Evolutionary conservation across 495 filamentous ascomycete genomes (phyloP).

Genomic region (Evernia prunastri): DNA sequence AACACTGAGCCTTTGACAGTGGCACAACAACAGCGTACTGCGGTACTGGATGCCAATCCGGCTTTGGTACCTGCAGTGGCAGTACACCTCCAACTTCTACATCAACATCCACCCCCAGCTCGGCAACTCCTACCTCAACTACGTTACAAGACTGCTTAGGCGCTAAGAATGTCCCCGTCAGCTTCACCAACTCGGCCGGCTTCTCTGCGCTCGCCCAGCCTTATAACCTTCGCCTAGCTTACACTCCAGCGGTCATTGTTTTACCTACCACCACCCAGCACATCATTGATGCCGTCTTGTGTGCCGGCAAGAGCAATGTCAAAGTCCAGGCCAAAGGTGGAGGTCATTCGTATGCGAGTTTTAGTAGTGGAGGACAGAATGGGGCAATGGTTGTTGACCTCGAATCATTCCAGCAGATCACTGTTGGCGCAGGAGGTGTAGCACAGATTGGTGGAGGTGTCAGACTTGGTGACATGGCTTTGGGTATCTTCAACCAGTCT

Average conservation of each 20-base stretch:
- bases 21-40: constrained; percentile 26
- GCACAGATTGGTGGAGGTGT: constrained; percentile 63
- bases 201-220: constrained; percentile 23
- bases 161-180: constrained; percentile 18
- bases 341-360: constrained; percentile 41
- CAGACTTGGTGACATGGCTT: constrained; percentile 53
- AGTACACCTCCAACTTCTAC: constrained; percentile 7
- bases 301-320: constrained; percentile 45
- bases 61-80: constrained; percentile 24
- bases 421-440: constrained; percentile 48
- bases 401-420: constrained; percentile 44
- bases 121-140: constrained; percentile 1
- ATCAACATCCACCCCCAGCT: constrained; percentile 11
- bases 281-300: constrained; percentile 53
- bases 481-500: constrained; percentile 52
- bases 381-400: constrained; percentile 43
- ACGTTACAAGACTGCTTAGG: constrained; percentile 19
- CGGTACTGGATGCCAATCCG: constrained; percentile 22
- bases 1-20: constrained; percentile 12
- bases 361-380: constrained; percentile 42
- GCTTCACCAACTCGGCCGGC: constrained; percentile 13
- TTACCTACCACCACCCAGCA: constrained; percentile 52
- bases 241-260: constrained; percentile 55
- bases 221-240: constrained; percentile 59
- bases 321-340: constrained; percentile 66